These are phyloP conservation scores for Effrenium voratum DNA, from an alignment of 73 alveolate genomes.

Conservation along the genomic window DNA sequence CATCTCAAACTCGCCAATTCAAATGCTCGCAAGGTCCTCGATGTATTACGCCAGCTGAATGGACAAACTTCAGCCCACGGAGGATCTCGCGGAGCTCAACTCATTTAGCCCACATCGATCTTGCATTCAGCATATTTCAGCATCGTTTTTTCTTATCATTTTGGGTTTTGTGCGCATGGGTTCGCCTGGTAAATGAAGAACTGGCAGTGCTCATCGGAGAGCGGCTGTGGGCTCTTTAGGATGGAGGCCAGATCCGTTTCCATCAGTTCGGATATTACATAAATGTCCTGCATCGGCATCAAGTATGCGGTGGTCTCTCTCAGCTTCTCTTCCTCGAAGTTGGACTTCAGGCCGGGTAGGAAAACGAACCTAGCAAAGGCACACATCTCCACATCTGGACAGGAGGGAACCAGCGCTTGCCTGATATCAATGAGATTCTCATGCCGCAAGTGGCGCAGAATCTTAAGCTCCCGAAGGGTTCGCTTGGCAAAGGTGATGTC, in stretches of 20 bases:
- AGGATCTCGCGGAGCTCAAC: constrained; percentile 93
- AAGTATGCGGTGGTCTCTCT: too few species aligned
- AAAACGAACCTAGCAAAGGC: constrained; percentile 54
- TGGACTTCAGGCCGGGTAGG: constrained; percentile 73
- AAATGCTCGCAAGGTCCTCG: constrained; percentile 38
- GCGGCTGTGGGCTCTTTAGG: constrained; percentile 97
- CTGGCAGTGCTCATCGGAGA: constrained; percentile 98
- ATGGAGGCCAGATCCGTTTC: constrained; percentile 99
- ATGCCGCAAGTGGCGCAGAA: constrained; percentile 93
- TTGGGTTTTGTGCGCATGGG: background rate
- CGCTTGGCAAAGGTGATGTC: constrained; percentile 93
- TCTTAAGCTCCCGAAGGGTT: constrained; percentile 78
- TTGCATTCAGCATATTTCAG: background rate
- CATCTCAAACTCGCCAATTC: background rate
- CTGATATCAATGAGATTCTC: constrained; percentile 73
- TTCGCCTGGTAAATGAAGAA: constrained; percentile 98
- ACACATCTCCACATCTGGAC: background rate
- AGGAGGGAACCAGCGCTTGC: background rate
- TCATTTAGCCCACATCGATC: background rate
- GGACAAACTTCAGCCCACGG: constrained; percentile 96
- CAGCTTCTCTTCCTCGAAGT: constrained; percentile 27
- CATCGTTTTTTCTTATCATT: background rate
- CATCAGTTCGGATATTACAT: constrained; percentile 98
- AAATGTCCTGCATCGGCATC: constrained; percentile 97
- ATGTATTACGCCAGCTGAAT: constrained; percentile 78